These are phyloP conservation scores for Tinospora cordifolia DNA, from an alignment of 164 flowering plant genomes.

Conservation along the genomic window DNA sequence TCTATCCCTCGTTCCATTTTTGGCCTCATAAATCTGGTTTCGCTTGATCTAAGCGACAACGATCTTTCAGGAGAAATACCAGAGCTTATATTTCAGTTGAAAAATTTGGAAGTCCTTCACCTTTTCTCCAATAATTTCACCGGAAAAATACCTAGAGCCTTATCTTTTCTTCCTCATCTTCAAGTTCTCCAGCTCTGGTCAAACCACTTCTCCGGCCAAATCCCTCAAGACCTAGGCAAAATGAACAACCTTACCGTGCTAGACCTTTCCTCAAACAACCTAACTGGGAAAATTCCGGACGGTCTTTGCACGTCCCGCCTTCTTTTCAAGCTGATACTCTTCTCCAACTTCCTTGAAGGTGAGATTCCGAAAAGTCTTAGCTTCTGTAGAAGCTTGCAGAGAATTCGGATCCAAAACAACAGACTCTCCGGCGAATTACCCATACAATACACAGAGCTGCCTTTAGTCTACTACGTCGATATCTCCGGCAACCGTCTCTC, in stretches of 20 bases:
- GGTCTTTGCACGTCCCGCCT: conserved; percentile 41
- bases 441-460: conserved; percentile 38
- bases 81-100: conserved; percentile 36
- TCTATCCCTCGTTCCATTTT: conserved; percentile 47
- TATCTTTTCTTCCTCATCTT: conserved; percentile 47
- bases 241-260: conserved; percentile 48
- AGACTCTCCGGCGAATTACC: conserved; percentile 49
- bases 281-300: conserved; percentile 59
- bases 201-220: conserved; percentile 55
- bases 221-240: conserved; percentile 57
- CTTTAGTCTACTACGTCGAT: conserved; percentile 65
- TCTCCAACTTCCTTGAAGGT: conserved; percentile 61
- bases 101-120: conserved; percentile 58
- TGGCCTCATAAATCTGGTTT: conserved; percentile 38
- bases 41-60: conserved; percentile 81
- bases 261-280: conserved; percentile 74
- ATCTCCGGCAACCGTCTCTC: conserved; percentile 52
- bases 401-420: conserved; percentile 69
- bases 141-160: conserved; percentile 54
- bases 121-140: conserved; percentile 60
- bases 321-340: conserved; percentile 71
- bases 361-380: conserved; percentile 39
- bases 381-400: conserved; percentile 48
- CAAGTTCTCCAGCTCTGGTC: conserved; percentile 76
- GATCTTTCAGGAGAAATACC: conserved; percentile 63